Percentiles rank a stretch among this genome's conserved stretches.
phyloP scores from a whole-genome alignment of 352 stramenopile genomes.

The Globisporangium nunn region DNA sequence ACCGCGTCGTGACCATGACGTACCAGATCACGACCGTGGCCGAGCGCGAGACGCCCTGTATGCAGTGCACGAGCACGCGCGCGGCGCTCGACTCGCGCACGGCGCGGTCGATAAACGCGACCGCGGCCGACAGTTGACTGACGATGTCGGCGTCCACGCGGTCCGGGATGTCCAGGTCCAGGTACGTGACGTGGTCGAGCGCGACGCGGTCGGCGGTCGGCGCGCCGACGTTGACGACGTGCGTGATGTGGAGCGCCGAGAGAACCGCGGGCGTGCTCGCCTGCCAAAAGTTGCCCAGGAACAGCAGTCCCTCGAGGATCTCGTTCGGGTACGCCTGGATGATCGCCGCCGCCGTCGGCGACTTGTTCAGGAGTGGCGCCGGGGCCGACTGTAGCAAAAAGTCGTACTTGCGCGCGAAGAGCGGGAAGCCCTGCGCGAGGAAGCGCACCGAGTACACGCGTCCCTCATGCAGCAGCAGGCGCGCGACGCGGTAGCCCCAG shows the following conservation, averaged over 20 bases:
- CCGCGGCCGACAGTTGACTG: constrained; percentile 35
- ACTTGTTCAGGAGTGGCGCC: not conserved
- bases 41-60: constrained; percentile 75
- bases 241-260: constrained; percentile 51
- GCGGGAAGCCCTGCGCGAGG: constrained; percentile 50
- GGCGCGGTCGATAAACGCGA: constrained; percentile 51
- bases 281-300: constrained; percentile 78
- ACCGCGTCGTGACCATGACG: constrained; percentile 66
- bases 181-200: constrained; percentile 47
- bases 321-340: constrained; percentile 64
- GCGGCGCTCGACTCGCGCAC: constrained; percentile 7
- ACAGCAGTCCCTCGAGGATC: constrained; percentile 67
- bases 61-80: constrained; percentile 75
- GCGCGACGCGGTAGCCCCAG: constrained; percentile 62
- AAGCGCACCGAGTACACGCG: constrained; percentile 71
- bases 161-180: constrained; percentile 61
- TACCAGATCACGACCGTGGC: constrained; percentile 78
- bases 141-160: constrained; percentile 51
- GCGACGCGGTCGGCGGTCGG: constrained; percentile 50
- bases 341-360: constrained; percentile 1
- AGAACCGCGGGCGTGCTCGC: constrained; percentile 53
- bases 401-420: constrained; percentile 62
- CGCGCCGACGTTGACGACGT: constrained; percentile 69
- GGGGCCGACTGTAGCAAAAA: constrained; percentile 40
- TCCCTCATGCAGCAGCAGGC: constrained; percentile 52